phyloP scores from a whole-genome alignment of 768 basidiomycete genomes.

The Rhodotorula paludigena region DNA sequence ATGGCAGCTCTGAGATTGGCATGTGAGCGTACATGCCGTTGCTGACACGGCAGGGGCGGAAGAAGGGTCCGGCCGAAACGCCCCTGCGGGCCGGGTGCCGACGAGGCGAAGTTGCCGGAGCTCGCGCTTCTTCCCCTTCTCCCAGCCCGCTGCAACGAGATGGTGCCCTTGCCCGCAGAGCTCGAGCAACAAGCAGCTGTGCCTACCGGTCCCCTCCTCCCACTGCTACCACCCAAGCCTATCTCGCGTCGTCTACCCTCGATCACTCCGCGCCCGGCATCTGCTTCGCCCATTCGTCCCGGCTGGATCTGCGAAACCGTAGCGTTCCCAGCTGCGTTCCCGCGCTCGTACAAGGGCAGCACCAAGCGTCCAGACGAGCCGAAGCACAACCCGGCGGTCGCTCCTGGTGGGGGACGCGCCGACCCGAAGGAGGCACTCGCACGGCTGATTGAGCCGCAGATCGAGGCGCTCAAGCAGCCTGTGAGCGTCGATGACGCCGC shows the following conservation, averaged over 20 bases:
- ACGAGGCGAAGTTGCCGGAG: not conserved
- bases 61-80: no score
- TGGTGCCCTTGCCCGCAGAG: not conserved
- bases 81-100: no score
- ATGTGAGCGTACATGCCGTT: no score
- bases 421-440: constrained; percentile 6
- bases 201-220: constrained; percentile 5
- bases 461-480: constrained; percentile 3
- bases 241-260: not conserved
- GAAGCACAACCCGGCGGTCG: not conserved
- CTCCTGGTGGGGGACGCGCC: not conserved
- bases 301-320: constrained; percentile 18
- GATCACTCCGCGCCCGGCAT: not conserved
- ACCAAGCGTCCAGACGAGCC: not conserved
- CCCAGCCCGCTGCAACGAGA: not conserved
- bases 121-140: not conserved
- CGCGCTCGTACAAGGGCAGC: constrained; percentile 7
- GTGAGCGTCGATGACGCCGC: constrained; percentile 12
- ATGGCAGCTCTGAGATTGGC: no score
- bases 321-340: constrained; percentile 26
- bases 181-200: not conserved
- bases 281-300: not conserved
- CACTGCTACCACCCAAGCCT: constrained; percentile 22
- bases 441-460: constrained; percentile 5
- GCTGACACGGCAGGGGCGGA: no score